Conservation (phyloP, 2,329 filamentous ascomycete genomes). For the Penicillium sclerotigenum region DNA sequence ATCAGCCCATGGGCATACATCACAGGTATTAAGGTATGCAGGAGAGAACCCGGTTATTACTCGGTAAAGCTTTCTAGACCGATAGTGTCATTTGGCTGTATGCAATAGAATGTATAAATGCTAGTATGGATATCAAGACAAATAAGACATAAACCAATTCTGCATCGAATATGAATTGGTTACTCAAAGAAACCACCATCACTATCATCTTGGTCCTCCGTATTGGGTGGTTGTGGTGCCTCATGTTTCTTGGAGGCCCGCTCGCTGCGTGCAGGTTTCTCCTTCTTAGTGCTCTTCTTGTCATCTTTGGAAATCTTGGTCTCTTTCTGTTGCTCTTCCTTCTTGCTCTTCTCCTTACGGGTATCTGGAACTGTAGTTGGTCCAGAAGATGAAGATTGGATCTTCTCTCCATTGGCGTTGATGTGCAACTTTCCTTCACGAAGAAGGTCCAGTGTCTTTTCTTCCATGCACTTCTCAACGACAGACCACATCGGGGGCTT, state of each 20-base stretch:
- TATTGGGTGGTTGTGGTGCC: constrained; percentile 8
- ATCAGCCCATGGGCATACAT: not conserved
- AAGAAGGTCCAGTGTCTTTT: constrained; percentile 43
- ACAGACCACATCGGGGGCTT: constrained; percentile 46
- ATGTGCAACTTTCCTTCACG: constrained; percentile 42
- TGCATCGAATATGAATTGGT: not conserved
- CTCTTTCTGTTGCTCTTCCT: constrained; percentile 6
- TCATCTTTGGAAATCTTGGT: constrained; percentile 1
- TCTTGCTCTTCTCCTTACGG: constrained; percentile 13
- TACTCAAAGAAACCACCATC: constrained; percentile 44
- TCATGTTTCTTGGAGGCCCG: constrained; percentile 2
- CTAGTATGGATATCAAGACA: constrained; percentile 11
- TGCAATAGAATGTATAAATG: not conserved
- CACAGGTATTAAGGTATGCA: not conserved
- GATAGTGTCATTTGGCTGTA: not conserved
- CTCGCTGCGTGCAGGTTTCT: constrained; percentile 1
- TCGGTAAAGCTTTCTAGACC: not conserved
- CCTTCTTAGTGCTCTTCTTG: constrained; percentile 11
- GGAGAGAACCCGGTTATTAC: not conserved
- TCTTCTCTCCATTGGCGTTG: constrained; percentile 16
- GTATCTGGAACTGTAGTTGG: not conserved
- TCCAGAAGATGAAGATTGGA: not conserved
- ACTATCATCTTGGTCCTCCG: constrained; percentile 27
- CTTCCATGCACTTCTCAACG: constrained; percentile 45
- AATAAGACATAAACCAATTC: constrained; percentile 4